phyloP scores from a whole-genome alignment of 169 alveolate genomes.

The Eimeria falciformis region DNA sequence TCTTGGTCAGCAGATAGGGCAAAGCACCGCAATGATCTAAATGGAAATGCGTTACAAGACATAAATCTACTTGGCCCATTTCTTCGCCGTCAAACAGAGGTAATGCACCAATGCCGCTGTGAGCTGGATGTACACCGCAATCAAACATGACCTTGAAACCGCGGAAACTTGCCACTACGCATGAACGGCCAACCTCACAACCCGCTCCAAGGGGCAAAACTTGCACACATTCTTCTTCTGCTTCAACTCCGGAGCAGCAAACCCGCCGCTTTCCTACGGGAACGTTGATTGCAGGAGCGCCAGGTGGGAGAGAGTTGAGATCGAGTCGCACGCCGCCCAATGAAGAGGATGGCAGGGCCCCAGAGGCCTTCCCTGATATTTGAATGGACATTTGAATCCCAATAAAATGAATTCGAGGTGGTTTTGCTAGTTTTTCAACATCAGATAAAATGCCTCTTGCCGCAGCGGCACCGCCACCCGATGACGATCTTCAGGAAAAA shows the following conservation, averaged over 20 bases:
- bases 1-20: conserved; percentile 97
- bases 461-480: too few relatives aligned
- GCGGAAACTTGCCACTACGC: conserved; percentile 94
- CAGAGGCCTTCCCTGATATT: too few relatives aligned
- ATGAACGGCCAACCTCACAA: conserved; percentile 97
- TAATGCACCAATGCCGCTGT: conserved; percentile 96
- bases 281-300: background rate
- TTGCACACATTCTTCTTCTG: background rate
- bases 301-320: background rate
- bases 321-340: too few relatives aligned
- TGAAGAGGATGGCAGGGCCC: too few relatives aligned
- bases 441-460: too few relatives aligned
- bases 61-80: conserved; percentile 94
- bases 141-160: conserved; percentile 97
- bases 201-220: conserved; percentile 91
- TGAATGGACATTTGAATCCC: too few relatives aligned
- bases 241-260: background rate
- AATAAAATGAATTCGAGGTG: too few relatives aligned
- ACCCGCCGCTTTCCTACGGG: background rate
- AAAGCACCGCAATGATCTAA: conserved; percentile 99
- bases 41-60: conserved; percentile 98
- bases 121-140: conserved; percentile 99
- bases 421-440: too few relatives aligned
- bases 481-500: too few relatives aligned
- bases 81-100: conserved; percentile 98